Conservation (phyloP, 192 early-diverging fungal species). For the Rhizophlyctis rosea region DNA sequence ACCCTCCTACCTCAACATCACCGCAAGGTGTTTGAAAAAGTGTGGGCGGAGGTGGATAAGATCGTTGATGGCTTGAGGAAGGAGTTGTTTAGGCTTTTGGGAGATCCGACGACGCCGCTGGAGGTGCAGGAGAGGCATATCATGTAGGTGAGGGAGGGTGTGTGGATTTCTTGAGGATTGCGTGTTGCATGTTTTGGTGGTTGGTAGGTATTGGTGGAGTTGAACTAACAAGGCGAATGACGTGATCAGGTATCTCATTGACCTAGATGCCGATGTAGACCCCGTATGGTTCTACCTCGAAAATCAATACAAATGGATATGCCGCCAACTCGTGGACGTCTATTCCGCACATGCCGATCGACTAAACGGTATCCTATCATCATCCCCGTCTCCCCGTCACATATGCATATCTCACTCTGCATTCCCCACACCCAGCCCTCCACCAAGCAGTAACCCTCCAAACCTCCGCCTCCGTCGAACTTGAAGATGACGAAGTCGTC, state of each 20-base stretch:
- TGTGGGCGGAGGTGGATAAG: constrained; percentile 88
- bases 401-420: background rate
- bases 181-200: background rate
- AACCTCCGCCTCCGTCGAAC: background rate
- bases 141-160: constrained; percentile 48
- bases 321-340: constrained; percentile 67
- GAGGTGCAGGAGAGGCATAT: constrained; percentile 90
- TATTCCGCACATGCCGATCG: constrained; percentile 45
- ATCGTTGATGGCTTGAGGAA: constrained; percentile 71
- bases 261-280: constrained; percentile 75
- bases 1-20: constrained; percentile 43
- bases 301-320: constrained; percentile 84
- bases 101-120: constrained; percentile 71
- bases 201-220: background rate
- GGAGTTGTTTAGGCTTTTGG: constrained; percentile 73
- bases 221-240: background rate
- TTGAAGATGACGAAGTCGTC: background rate
- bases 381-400: background rate
- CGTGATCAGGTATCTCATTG: constrained; percentile 67
- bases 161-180: background rate
- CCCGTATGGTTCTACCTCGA: constrained; percentile 88
- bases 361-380: constrained; percentile 25
- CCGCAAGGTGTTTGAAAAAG: constrained; percentile 85
- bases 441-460: constrained; percentile 6
- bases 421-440: constrained; percentile 19